Evolutionary conservation across 2,329 filamentous ascomycete genomes (phyloP), one percentile per base, ranked within the genome.

Genomic region (Fonsecaea erecta): DNA sequence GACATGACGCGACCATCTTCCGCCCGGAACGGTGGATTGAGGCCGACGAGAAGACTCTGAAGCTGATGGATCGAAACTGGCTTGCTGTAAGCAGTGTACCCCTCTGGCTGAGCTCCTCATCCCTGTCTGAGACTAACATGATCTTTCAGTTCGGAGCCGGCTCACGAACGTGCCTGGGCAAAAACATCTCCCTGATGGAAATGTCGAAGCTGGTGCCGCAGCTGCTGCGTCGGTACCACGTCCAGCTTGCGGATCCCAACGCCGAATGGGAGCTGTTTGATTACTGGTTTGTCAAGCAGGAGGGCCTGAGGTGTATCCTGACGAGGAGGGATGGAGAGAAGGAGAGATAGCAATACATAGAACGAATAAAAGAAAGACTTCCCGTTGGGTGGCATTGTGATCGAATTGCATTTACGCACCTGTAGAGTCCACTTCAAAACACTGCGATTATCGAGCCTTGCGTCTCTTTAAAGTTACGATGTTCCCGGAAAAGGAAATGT

Each of bases 241-340:
- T 71, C 37, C 55, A 59, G 35, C 63, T 72, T 14, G 59, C 67
- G 9, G 64, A 72, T 60, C 66, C 63, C 1, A 35, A 56, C 8
- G 64, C 62, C 24, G 67, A 72, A 56, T 71, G 70, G 69, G 61
- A 62, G 34, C 52, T 69, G 56, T 60, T 64, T 34, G 71, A 71
- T 60, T 81, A 82, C 21, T 86, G 83, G 83, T 85, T 85, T 70
- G 81, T 85, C 2, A 75, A 73, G 61, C 74, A 76, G 48, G 63
- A 65, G 35, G 58, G 58, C 1, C 37, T 65, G 52, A 56, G 53
- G 24, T 65, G 63, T 53, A 21, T 62, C 14, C 48, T 65, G 52
- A 62, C 43, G 5, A 52, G 63, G 30, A 56, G 60, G 30, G 52
- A 34, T 2, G 53, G 21, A 2, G 52, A 61, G 43, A 48, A 48